phyloP scores from a whole-genome alignment of 73 alveolate genomes.

The Paramecium tetraurelia region DNA sequence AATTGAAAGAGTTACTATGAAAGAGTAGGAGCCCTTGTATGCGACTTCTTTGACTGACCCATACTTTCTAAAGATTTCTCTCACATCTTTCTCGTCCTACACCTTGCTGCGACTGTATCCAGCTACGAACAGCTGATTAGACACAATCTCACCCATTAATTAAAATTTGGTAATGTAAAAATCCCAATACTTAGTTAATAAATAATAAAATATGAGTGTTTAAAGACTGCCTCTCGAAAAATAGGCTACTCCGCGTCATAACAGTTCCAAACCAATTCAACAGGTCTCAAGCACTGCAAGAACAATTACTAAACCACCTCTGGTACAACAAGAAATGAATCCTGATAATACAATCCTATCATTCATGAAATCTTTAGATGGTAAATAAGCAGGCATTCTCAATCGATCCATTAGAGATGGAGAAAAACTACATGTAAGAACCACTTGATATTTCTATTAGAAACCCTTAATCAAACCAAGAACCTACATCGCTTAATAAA shows the following conservation, averaged over 20 bases:
- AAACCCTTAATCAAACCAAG: background rate
- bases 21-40: slow-evolving; percentile 37
- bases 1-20: slow-evolving; percentile 10
- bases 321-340: background rate
- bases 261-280: background rate
- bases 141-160: slow-evolving; percentile 43
- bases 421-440: slow-evolving; percentile 14
- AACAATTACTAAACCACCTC: background rate
- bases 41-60: background rate
- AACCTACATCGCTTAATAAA: background rate
- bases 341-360: slow-evolving; percentile 13
- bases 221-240: slow-evolving; percentile 20
- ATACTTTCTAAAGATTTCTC: slow-evolving; percentile 24
- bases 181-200: background rate
- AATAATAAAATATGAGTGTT: background rate
- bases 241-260: background rate
- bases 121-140: slow-evolving; percentile 47
- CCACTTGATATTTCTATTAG: background rate
- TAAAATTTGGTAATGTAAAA: background rate
- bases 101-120: slow-evolving; percentile 22
- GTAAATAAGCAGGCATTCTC: background rate
- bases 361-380: background rate
- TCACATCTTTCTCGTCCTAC: background rate
- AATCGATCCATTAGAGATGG: background rate
- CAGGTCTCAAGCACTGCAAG: background rate